phyloP scores from a whole-genome alignment of 1,284 basidiomycete species.

The Ganoderma sinense region DNA sequence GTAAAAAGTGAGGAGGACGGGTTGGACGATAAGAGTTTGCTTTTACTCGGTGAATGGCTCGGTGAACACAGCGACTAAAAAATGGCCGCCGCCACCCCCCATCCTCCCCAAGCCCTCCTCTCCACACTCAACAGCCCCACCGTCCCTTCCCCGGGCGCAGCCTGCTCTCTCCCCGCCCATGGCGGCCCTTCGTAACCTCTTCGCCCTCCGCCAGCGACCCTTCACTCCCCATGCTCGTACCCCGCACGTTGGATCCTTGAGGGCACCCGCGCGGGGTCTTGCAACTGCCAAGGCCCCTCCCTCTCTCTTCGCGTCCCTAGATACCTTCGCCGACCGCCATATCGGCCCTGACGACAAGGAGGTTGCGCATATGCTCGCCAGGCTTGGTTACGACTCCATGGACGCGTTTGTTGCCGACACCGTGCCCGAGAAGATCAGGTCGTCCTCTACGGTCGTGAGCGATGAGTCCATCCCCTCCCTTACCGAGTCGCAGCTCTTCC shows the following conservation, averaged over 20 bases:
- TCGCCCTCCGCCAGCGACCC: constrained; percentile 41
- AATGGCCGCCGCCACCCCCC: constrained; percentile 36
- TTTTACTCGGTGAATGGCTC: constrained; percentile 75
- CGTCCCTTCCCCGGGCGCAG: constrained; percentile 26
- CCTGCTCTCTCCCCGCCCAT: constrained; percentile 40
- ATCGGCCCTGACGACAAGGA: constrained; percentile 88
- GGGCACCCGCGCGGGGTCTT: constrained; percentile 46
- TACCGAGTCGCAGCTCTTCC: constrained; percentile 88
- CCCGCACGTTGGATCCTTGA: constrained; percentile 4
- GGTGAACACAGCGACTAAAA: constrained; percentile 49
- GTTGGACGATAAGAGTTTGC: constrained; percentile 40
- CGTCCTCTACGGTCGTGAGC: constrained; percentile 67
- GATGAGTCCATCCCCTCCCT: constrained; percentile 76
- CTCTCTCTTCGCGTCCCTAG: constrained; percentile 81
- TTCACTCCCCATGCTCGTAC: constrained; percentile 23
- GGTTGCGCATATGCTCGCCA: constrained; percentile 79
- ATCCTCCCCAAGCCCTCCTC: constrained; percentile 28
- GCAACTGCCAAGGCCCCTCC: constrained; percentile 66
- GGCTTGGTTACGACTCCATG: constrained; percentile 85
- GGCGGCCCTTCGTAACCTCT: constrained; percentile 55
- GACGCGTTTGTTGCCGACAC: constrained; percentile 86
- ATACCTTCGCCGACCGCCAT: constrained; percentile 89
- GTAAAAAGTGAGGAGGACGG: constrained; percentile 31
- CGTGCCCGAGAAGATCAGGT: constrained; percentile 82
- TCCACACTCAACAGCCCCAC: constrained; percentile 30